Evolutionary conservation across 2,329 filamentous ascomycete genomes (phyloP), one percentile per base, ranked within the genome.

Genomic region (Arthrobotrys megalospora): DNA sequence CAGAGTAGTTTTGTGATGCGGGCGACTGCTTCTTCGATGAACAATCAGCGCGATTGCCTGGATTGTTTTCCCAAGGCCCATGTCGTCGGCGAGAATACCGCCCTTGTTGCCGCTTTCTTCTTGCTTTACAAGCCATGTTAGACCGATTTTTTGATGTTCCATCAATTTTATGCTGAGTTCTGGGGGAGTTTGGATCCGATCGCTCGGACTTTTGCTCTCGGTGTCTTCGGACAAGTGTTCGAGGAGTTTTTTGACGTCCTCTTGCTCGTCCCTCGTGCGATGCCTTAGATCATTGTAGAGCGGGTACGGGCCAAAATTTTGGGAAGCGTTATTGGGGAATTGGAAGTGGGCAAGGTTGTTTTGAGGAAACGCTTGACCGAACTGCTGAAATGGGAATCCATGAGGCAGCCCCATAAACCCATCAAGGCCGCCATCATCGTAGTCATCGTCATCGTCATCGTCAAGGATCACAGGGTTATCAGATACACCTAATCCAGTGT

Each of bases 31-130:
- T n/a, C 88, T 90, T 5, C 90, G 88, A 5, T 89, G 88, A 11
- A 93, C 86, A 81, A 97, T 92, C 50, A 97, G 87, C 3, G 94
- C 89, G 21, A 97, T 86, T 4, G 92, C 91, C 79, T 95, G 93
- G 24, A 97, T 91, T 0, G 93, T 95, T 84, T 96, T 95, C 6
- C 93, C 93, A 10, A 95, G 86, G 6, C 93, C 93, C 93, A 95
- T 96, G 55, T 93, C 92, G 81, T 93, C 92, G 0, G 91, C 91
- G 24, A 94, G 86, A 69, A 95, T 93, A 21, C 92, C 91, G 16
- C 92, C 92, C 81, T 92, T 93, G 66, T 90, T 90, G 1, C 86
- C 87, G 7, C 92, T 90, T 71, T 89, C 87, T 83, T 95, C 93
- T 86, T 91, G 92, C 6, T 89, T 88, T 81, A 90, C 90, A 85